A percentile compares a stretch with the other conserved stretches of the same genome.
These are phyloP conservation scores for Scheffersomyces illinoinensis DNA, from an alignment of 1,139 yeast species.

Conservation along the genomic window DNA sequence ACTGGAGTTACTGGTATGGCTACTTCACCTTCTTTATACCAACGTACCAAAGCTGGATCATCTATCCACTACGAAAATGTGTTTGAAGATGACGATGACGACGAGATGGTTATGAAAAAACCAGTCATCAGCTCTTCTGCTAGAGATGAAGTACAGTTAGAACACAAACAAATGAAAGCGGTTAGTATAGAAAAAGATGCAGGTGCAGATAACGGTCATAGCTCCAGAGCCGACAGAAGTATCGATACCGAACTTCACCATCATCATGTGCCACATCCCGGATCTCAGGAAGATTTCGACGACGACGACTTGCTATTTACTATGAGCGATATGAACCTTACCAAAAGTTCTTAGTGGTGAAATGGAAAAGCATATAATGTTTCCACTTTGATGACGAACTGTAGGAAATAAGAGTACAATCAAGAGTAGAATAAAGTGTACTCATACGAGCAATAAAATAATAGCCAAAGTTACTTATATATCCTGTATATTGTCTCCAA, in stretches of 20 bases:
- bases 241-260: background rate
- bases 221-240: background rate
- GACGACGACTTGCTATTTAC: constrained; percentile 84
- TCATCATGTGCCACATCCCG: background rate
- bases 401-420: background rate
- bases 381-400: background rate
- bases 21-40: constrained; percentile 38
- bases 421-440: too few species aligned
- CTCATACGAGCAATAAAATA: background rate
- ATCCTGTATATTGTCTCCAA: background rate
- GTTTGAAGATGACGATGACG: constrained; percentile 57
- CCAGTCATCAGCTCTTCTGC: background rate
- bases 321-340: constrained; percentile 82
- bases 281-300: constrained; percentile 45
- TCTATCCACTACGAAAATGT: constrained; percentile 47
- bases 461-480: background rate
- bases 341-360: background rate
- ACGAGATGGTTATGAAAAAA: constrained; percentile 10
- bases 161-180: background rate
- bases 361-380: background rate
- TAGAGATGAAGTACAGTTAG: background rate
- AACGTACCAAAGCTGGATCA: constrained; percentile 18
- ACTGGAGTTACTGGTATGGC: constrained; percentile 32
- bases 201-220: constrained; percentile 1
- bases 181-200: background rate